Percentiles rank a stretch among this genome's conserved stretches.
Conservation (phyloP, 257 asterid genomes). For the Handroanthus guayacan region DNA sequence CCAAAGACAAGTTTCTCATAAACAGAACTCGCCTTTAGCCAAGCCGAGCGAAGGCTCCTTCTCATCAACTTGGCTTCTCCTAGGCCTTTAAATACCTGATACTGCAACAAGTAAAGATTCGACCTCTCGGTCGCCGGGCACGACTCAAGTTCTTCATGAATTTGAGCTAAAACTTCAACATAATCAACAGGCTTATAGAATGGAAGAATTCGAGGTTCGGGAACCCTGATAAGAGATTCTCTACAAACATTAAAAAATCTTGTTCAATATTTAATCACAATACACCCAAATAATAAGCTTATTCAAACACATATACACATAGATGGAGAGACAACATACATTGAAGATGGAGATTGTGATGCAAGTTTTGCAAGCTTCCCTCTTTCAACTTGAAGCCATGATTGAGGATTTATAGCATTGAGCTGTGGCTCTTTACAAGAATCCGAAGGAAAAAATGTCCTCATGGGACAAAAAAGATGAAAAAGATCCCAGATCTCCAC, state of each 20-base stretch:
- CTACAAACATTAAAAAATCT: slow-evolving; percentile 57
- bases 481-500: slow-evolving; percentile 96
- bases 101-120: slow-evolving; percentile 79
- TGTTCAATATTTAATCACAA: slow-evolving; percentile 25
- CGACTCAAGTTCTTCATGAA: slow-evolving; percentile 94
- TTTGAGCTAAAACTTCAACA: slow-evolving; percentile 87
- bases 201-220: slow-evolving; percentile 89
- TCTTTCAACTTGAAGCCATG: slow-evolving; percentile 99
- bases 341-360: slow-evolving; percentile 74
- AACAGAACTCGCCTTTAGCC: slow-evolving; percentile 72
- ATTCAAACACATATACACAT: not conserved
- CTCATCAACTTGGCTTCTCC: slow-evolving; percentile 92
- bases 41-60: slow-evolving; percentile 92
- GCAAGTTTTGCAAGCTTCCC: slow-evolving; percentile 81
- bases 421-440: slow-evolving; percentile 82
- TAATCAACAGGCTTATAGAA: slow-evolving; percentile 89
- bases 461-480: slow-evolving; percentile 91
- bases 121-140: slow-evolving; percentile 74
- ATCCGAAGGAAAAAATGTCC: slow-evolving; percentile 84
- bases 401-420: slow-evolving; percentile 81
- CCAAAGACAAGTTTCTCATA: slow-evolving; percentile 86
- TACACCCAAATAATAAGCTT: slow-evolving; percentile 11
- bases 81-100: slow-evolving; percentile 93
- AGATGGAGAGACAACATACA: slow-evolving; percentile 52
- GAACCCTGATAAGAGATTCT: slow-evolving; percentile 89